These are phyloP conservation scores for Auriculariales sp. DNA, from an alignment of 768 basidiomycete species.

Conservation along the genomic window DNA sequence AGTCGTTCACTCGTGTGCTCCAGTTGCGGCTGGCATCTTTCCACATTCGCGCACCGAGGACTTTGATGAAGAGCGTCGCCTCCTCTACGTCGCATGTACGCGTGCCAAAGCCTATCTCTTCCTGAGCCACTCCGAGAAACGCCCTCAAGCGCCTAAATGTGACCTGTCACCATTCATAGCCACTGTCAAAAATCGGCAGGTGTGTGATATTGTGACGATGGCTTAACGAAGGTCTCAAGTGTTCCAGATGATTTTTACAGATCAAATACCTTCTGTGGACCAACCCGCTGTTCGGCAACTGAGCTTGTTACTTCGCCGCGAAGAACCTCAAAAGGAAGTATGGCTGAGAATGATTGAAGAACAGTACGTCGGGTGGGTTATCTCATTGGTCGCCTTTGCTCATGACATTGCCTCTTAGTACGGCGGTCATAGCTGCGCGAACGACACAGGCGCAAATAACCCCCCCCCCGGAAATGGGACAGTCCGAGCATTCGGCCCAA, in stretches of 20 bases:
- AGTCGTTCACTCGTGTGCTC: slow-evolving; percentile 3
- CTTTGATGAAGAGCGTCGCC: slow-evolving; percentile 67
- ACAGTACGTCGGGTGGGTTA: slow-evolving; percentile 27
- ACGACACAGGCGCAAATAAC: slow-evolving; percentile 8
- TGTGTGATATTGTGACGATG: slow-evolving; percentile 12
- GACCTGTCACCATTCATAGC: slow-evolving; percentile 45
- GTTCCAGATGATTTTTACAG: slow-evolving; percentile 25
- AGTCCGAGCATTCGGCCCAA: not conserved
- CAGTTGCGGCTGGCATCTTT: slow-evolving; percentile 61
- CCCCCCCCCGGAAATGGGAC: not conserved
- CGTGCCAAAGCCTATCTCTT: slow-evolving; percentile 64
- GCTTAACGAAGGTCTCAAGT: slow-evolving; percentile 10
- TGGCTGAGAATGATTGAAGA: slow-evolving; percentile 26
- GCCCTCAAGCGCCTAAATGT: slow-evolving; percentile 10
- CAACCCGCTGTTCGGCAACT: slow-evolving; percentile 31
- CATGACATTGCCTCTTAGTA: not conserved
- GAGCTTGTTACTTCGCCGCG: slow-evolving; percentile 39
- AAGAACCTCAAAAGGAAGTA: slow-evolving; percentile 27
- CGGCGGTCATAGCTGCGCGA: slow-evolving; percentile 3
- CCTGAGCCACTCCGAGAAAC: slow-evolving; percentile 31
- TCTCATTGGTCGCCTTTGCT: slow-evolving; percentile 6
- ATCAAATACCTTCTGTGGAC: slow-evolving; percentile 28
- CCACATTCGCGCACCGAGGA: slow-evolving; percentile 66
- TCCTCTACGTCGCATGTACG: slow-evolving; percentile 83
- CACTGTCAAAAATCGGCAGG: slow-evolving; percentile 26